Conservation (phyloP, 345 rosid genomes). For the Bruguiera sexangula region DNA sequence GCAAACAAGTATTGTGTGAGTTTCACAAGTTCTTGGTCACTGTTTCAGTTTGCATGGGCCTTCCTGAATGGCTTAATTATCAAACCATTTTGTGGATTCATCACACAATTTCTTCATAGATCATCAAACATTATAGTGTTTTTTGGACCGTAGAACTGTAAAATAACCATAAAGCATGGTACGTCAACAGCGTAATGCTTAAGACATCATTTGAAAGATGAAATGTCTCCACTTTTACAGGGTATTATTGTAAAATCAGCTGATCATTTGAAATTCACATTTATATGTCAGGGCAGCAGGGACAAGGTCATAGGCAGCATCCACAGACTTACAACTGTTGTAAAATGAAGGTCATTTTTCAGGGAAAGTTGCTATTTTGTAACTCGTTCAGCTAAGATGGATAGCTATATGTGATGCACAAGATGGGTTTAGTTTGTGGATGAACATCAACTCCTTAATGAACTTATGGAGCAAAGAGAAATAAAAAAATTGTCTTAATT, state of each 20-base stretch:
- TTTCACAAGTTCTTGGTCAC: conserved; percentile 79
- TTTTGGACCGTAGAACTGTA: conserved; percentile 68
- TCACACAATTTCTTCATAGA: conserved; percentile 76
- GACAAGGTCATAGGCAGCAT: no score
- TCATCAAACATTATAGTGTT: conserved; percentile 99
- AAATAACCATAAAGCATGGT: not conserved
- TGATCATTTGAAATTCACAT: not conserved
- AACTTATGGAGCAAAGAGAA: not conserved
- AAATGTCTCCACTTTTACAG: not conserved
- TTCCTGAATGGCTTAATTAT: conserved; percentile 76
- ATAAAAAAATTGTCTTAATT: not conserved
- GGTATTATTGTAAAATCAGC: not conserved
- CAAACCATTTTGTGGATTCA: conserved; percentile 94
- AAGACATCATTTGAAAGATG: not conserved
- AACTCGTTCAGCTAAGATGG: no score
- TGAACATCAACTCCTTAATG: not conserved
- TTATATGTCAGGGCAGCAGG: not conserved
- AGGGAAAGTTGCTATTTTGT: no score
- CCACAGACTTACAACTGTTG: no score
- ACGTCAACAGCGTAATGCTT: conserved; percentile 2
- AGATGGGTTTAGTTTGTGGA: not conserved
- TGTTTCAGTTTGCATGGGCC: conserved; percentile 82
- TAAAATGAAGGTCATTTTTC: no score
- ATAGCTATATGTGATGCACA: not conserved
- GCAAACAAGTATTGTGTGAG: conserved; percentile 83